Evolutionary conservation across 805 yeast genomes (phyloP).

Genomic region (Yamadazyma sp.): DNA sequence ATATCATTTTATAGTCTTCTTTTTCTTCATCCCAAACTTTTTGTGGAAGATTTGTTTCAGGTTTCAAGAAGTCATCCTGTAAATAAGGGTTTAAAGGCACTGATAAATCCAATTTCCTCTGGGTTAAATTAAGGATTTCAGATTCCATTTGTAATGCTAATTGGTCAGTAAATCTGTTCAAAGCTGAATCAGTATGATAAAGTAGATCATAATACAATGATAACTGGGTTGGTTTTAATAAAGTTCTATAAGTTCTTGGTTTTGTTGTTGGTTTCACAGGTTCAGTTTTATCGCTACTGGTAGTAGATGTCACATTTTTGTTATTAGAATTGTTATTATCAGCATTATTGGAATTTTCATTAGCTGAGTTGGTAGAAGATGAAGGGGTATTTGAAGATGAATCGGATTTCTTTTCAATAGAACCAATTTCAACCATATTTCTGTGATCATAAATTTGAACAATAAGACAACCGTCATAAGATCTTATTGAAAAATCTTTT

Average conservation of each 20-base stretch:
- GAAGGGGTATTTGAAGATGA: neutral
- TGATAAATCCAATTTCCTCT: constrained; percentile 71
- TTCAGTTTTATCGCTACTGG: neutral
- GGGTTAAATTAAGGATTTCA: constrained; percentile 76
- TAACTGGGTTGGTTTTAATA: constrained; percentile 75
- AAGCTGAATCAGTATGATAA: constrained; percentile 73
- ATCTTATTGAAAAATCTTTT: constrained; percentile 77
- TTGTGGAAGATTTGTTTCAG: constrained; percentile 47
- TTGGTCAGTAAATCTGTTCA: constrained; percentile 73
- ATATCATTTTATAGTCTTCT: constrained; percentile 27
- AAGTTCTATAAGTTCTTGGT: constrained; percentile 74
- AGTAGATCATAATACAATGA: constrained; percentile 83
- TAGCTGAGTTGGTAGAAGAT: neutral
- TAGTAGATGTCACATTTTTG: neutral
- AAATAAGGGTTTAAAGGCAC: constrained; percentile 70
- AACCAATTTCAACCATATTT: constrained; percentile 28
- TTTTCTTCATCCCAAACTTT: constrained; percentile 38
- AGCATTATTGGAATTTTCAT: neutral
- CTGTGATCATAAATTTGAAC: constrained; percentile 87
- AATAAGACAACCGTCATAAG: constrained; percentile 88
- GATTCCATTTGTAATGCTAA: constrained; percentile 80
- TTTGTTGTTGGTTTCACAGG: constrained; percentile 26
- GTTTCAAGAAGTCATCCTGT: constrained; percentile 45
- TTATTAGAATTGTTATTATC: neutral
- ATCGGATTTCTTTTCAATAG: neutral